A percentile compares a stretch with the other conserved stretches of the same genome.
Evolutionary conservation across 345 rosid species (phyloP).

Genomic region (Aegle marmelos): DNA sequence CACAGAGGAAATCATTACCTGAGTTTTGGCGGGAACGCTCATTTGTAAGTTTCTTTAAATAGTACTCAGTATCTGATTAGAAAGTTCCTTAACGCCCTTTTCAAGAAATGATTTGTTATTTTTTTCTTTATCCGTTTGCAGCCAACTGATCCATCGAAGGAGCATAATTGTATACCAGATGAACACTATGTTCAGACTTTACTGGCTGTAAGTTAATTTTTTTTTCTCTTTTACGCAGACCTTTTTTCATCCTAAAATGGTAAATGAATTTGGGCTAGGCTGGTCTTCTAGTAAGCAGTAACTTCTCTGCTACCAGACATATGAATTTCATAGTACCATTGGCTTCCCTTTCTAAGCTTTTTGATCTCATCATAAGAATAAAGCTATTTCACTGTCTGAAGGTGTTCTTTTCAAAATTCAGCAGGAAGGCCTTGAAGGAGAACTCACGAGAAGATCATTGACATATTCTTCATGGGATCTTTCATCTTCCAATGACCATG

Average conservation of each 20-base stretch:
- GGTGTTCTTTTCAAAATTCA: conserved; percentile 23
- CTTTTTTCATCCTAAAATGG: not conserved
- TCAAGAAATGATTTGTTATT: not conserved
- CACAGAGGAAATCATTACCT: conserved; percentile 83
- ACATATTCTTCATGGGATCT: conserved; percentile 87
- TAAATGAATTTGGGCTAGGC: not conserved
- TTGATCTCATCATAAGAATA: not conserved
- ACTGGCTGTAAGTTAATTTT: conserved; percentile 63
- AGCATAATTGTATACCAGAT: conserved; percentile 97
- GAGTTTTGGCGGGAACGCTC: conserved; percentile 94
- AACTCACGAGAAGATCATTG: conserved; percentile 73
- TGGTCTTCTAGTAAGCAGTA: conserved; percentile 6
- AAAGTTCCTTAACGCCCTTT: conserved; percentile 1
- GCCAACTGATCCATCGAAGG: conserved; percentile 75
- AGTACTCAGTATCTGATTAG: not conserved
- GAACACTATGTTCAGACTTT: conserved; percentile 96
- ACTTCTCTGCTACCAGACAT: not conserved
- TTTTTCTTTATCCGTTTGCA: conserved; percentile 30
- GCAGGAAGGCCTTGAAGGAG: conserved; percentile 82
- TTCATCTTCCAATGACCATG: conserved; percentile 64
- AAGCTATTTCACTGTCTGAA: conserved; percentile 4
- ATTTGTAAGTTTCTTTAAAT: conserved; percentile 48
- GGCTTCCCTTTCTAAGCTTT: not conserved
- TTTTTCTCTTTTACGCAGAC: not conserved
- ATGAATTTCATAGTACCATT: not conserved